Percentiles rank a stretch among this genome's conserved stretches.
Evolutionary conservation across 192 early-diverging fungal species (phyloP).

Genomic region (Bifiguratus adelaidae): DNA sequence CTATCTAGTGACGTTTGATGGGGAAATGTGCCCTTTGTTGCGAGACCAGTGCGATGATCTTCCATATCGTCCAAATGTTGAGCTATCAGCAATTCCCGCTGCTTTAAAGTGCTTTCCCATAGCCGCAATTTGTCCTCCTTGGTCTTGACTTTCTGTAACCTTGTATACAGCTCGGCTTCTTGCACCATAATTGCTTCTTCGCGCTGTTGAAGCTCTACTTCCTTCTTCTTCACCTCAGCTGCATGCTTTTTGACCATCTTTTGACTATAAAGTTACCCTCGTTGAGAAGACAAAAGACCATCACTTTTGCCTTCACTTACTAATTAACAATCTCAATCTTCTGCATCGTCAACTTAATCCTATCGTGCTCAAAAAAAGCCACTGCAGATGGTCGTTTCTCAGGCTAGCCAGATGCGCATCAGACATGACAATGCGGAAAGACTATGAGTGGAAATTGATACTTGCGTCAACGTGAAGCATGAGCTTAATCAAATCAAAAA

Average conservation of each 20-base stretch:
- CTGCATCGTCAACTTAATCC: conserved; percentile 8
- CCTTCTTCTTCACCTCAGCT: background rate
- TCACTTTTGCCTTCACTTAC: background rate
- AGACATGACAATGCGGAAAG: background rate
- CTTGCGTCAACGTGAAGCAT: conserved; percentile 52
- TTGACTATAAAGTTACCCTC: background rate
- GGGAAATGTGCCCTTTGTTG: too few relatives aligned
- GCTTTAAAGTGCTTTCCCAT: too few relatives aligned
- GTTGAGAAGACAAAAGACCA: background rate
- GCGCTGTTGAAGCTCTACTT: background rate
- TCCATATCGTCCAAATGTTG: too few relatives aligned
- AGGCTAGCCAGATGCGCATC: conserved; percentile 10
- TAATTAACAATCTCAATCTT: conserved; percentile 1
- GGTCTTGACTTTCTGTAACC: too few relatives aligned
- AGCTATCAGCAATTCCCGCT: too few relatives aligned
- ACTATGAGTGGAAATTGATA: background rate
- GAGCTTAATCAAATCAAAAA: conserved; percentile 25
- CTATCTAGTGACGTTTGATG: too few relatives aligned
- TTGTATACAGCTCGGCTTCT: background rate
- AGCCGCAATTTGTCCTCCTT: too few relatives aligned
- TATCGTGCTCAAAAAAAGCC: conserved; percentile 20
- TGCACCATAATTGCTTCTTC: background rate
- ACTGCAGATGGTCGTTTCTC: conserved; percentile 23
- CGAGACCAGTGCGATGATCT: too few relatives aligned
- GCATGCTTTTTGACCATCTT: background rate